Base-by-base conservation (phyloP, 495 filamentous ascomycete genomes). In the Annulohypoxylon stygium region DNA sequence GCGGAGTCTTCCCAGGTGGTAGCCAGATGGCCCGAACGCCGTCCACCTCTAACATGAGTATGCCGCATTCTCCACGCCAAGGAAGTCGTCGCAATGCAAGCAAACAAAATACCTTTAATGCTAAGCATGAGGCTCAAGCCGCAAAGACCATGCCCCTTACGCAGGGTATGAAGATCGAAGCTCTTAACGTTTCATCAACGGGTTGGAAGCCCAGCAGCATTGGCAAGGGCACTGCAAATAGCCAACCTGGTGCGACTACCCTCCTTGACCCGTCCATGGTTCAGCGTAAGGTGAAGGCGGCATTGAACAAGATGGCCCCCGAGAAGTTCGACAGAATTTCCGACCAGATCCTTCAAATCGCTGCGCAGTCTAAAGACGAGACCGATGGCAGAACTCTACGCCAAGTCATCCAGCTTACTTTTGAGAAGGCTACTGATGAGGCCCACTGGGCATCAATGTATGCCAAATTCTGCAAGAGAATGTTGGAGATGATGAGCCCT, bases 381-480 rank as follows among this genome's bases (percentile, higher is more conserved):
- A 87, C 88, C 5, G 97, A 99, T 78, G 96, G 96, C 41, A 91
- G 96, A 16, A 98, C 97, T 2, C 86, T 99, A 59, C 92, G 96
- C 74, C 96, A 99, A 80, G 94, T 98, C 78, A 99, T 99, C 76
- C 94, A 97, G 78, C 92, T 99, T 62, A 97, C 94, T 3, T 99
- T 99, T 77, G 96, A 98, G 85, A 99, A 99, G 85, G 96, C 96
- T 73, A 97, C 94, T 30, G 96, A 99, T 80, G 96, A 99, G 81
- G 93, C 95, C 71, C 95, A 98, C 82, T 99, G 97, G 97, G 95
- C 96, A 36, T 93, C 93, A 16, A 99, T 98, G 94, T 98, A 98
- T 78, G 97, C 96, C 77, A 97, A 94, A 82, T 99, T 99, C 89
- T 97, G 94, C 86, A 93, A 96, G 86, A 89, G 91, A 61, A 99